These are phyloP conservation scores for Cymbopogon citratus DNA, from an alignment of 176 grass and related monocot genomes.

Conservation along the genomic window DNA sequence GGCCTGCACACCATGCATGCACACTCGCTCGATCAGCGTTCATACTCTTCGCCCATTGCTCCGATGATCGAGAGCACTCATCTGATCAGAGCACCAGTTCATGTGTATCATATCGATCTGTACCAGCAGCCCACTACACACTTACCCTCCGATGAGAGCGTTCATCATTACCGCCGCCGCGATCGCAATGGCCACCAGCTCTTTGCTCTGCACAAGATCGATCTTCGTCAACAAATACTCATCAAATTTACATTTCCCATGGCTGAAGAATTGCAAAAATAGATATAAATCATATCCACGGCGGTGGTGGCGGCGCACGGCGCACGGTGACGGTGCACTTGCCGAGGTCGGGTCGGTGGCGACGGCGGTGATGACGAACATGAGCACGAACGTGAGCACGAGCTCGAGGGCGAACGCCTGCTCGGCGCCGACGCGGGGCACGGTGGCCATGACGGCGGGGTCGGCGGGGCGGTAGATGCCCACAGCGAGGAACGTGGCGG, in stretches of 20 bases:
- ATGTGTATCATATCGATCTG: neutral
- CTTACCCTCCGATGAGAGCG: constrained; percentile 32
- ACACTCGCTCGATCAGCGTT: no score
- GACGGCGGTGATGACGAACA: constrained; percentile 59
- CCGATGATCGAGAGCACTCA: no score
- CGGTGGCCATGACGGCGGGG: constrained; percentile 39
- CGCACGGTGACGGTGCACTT: neutral
- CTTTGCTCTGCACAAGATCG: constrained; percentile 11
- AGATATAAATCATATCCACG: neutral
- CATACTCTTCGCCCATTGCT: no score
- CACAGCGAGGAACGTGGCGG: constrained; percentile 37
- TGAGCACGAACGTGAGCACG: constrained; percentile 40
- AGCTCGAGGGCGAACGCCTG: constrained; percentile 63
- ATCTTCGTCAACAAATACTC: neutral
- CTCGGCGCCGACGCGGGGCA: constrained; percentile 27
- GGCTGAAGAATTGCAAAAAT: no score
- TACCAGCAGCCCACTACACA: no score
- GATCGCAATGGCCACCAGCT: constrained; percentile 23
- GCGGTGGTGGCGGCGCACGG: no score
- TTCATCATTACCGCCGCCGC: constrained; percentile 38
- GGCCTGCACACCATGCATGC: no score
- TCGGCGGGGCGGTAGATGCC: constrained; percentile 25
- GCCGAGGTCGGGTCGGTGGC: constrained; percentile 42
- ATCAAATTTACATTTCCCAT: neutral
- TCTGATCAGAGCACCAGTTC: neutral